Percentiles rank a stretch among this genome's conserved stretches.
phyloP scores from a whole-genome alignment of 768 basidiomycete genomes.

The Rhodotorula sphaerocarpa region DNA sequence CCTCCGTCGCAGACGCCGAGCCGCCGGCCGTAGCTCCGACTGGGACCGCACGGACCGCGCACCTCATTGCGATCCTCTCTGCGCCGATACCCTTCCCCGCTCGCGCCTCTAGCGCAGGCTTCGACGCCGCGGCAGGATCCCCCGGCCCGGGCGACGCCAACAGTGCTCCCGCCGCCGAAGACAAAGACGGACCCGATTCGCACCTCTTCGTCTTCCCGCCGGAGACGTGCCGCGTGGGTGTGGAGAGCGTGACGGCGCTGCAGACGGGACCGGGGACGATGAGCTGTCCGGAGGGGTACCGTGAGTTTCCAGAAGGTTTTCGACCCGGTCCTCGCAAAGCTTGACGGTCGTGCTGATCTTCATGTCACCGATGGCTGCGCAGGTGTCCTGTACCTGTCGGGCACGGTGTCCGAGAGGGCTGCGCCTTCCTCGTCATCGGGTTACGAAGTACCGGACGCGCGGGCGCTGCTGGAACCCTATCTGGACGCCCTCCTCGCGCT shows the following conservation, averaged over 20 bases:
- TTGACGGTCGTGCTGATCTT: neutral
- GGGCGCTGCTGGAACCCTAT: constrained; percentile 12
- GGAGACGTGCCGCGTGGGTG: constrained; percentile 44
- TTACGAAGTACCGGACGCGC: neutral
- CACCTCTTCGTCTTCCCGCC: constrained; percentile 70
- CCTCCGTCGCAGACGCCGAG: constrained; percentile 6
- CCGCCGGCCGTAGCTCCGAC: neutral
- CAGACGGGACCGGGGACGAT: constrained; percentile 65
- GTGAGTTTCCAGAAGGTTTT: constrained; percentile 46
- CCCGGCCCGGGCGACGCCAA: too few relatives aligned
- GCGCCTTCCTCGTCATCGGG: neutral
- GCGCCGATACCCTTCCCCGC: constrained; percentile 42
- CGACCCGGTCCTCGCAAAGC: neutral
- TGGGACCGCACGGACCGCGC: neutral
- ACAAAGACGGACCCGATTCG: constrained; percentile 50
- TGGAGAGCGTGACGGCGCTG: constrained; percentile 55
- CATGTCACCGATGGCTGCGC: neutral
- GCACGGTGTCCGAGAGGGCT: constrained; percentile 51
- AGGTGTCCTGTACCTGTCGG: constrained; percentile 46
- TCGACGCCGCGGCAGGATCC: too few relatives aligned
- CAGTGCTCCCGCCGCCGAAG: too few relatives aligned
- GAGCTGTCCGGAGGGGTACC: constrained; percentile 65
- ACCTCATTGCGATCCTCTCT: constrained; percentile 21
- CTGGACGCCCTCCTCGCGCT: constrained; percentile 25
- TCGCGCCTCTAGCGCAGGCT: constrained; percentile 38